These are phyloP conservation scores for Alternaria brassicae DNA, from an alignment of 2,329 filamentous ascomycete genomes.

Conservation along the genomic window DNA sequence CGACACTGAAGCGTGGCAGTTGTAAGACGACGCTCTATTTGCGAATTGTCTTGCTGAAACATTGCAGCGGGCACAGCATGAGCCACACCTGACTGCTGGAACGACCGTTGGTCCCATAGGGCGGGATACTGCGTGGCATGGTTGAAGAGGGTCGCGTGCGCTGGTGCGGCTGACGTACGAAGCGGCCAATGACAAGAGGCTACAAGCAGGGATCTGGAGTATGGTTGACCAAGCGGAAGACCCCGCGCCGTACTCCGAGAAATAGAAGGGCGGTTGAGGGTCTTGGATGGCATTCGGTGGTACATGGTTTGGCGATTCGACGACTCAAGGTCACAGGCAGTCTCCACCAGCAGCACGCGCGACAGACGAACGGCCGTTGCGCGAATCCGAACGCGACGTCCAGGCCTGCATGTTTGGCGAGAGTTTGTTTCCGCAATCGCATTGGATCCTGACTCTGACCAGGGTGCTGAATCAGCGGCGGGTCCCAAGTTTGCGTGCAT, in stretches of 20 bases:
- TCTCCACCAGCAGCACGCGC: slow-evolving; percentile 5
- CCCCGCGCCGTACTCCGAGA: slow-evolving; percentile 10
- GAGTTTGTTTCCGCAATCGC: slow-evolving; percentile 18
- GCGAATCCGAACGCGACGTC: slow-evolving; percentile 23
- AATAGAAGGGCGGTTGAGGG: slow-evolving; percentile 10
- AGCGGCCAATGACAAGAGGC: slow-evolving; percentile 1
- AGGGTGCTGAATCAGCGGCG: slow-evolving; percentile 22
- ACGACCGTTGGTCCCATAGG: slow-evolving; percentile 47
- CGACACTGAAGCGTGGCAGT: slow-evolving; percentile 15
- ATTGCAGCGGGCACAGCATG: slow-evolving; percentile 37
- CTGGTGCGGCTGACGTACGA: slow-evolving; percentile 38
- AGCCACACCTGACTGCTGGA: slow-evolving; percentile 47
- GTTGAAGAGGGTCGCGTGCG: slow-evolving; percentile 24
- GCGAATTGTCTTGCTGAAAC: slow-evolving; percentile 25
- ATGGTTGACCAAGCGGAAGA: slow-evolving; percentile 14
- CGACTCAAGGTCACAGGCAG: slow-evolving; percentile 10
- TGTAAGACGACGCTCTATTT: not conserved
- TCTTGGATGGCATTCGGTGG: slow-evolving; percentile 13
- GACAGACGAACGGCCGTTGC: slow-evolving; percentile 14
- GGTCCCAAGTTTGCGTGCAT: slow-evolving; percentile 1
- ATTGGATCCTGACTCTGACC: slow-evolving; percentile 5
- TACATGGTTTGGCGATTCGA: slow-evolving; percentile 14
- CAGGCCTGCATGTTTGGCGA: slow-evolving; percentile 10
- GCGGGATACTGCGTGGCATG: slow-evolving; percentile 40
- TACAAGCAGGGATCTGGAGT: not conserved